These are phyloP conservation scores for Phytophthora sp. DNA, from an alignment of 352 stramenopile genomes.

Conservation along the genomic window DNA sequence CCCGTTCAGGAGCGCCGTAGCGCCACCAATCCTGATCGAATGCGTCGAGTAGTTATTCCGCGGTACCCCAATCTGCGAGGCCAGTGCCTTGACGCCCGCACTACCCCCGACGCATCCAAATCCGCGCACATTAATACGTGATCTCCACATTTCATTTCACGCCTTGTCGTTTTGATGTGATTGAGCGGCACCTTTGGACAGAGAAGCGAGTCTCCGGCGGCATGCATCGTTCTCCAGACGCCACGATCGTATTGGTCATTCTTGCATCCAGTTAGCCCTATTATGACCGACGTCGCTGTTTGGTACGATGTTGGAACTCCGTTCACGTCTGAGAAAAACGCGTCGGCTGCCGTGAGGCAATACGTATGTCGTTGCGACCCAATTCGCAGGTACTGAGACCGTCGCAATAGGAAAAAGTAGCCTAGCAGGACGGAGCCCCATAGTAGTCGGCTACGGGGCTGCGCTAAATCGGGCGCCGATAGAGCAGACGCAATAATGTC, in stretches of 20 bases:
- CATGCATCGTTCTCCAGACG: slow-evolving; percentile 14
- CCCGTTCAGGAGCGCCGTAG: slow-evolving; percentile 1
- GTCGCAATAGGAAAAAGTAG: slow-evolving; percentile 20
- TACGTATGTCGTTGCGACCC: background rate
- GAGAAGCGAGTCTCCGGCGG: background rate
- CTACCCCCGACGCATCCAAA: background rate
- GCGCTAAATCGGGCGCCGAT: background rate
- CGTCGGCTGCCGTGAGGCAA: slow-evolving; percentile 1
- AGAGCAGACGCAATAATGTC: slow-evolving; percentile 13
- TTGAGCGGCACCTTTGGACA: slow-evolving; percentile 2
- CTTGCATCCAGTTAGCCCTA: slow-evolving; percentile 1
- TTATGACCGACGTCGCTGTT: slow-evolving; percentile 1
- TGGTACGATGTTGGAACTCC: background rate
- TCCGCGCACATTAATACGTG: background rate
- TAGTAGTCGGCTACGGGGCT: background rate
- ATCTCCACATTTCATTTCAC: background rate
- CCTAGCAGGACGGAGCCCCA: slow-evolving; percentile 11
- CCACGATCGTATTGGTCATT: slow-evolving; percentile 18
- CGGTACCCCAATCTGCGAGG: background rate
- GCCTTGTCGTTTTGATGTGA: slow-evolving; percentile 5
- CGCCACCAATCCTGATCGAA: slow-evolving; percentile 7
- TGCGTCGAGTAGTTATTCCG: slow-evolving; percentile 2
- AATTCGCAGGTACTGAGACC: slow-evolving; percentile 4
- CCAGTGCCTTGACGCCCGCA: background rate
- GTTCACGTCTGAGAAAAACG: background rate